Conservation (phyloP, 768 basidiomycete genomes). For the Suillus subalutaceus region DNA sequence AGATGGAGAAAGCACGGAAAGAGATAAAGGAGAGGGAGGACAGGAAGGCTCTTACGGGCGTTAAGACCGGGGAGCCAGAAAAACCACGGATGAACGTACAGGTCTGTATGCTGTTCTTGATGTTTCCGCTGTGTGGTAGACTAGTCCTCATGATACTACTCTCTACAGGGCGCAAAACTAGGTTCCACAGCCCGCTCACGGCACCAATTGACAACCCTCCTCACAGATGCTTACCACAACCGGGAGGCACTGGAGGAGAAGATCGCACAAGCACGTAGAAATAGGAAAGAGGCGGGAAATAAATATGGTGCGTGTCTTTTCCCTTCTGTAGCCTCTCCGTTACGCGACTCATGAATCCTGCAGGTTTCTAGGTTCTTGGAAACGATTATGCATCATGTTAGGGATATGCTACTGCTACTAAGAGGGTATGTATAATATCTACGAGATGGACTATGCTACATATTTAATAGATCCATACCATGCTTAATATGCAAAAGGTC, state of each 20-base stretch:
- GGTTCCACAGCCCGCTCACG: conserved; percentile 70
- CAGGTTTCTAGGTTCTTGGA: conserved; percentile 28
- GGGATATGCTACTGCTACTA: neutral
- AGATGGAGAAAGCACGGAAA: conserved; percentile 77
- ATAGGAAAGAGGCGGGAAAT: conserved; percentile 88
- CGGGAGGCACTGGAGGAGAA: conserved; percentile 81
- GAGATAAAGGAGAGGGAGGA: conserved; percentile 79
- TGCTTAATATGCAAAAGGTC: neutral
- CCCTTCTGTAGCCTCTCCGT: too few relatives aligned
- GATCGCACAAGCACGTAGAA: conserved; percentile 81
- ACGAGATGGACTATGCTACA: conserved; percentile 28
- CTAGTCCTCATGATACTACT: neutral
- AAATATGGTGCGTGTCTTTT: conserved; percentile 72
- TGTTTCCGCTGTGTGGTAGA: neutral
- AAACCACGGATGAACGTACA: conserved; percentile 85
- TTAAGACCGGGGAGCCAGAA: conserved; percentile 47
- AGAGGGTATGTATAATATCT: conserved; percentile 22
- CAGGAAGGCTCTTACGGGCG: conserved; percentile 72
- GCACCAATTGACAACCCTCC: conserved; percentile 78
- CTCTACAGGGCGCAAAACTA: conserved; percentile 64
- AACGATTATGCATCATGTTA: conserved; percentile 1
- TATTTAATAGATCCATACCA: conserved; percentile 7
- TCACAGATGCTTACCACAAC: conserved; percentile 83
- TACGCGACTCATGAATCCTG: neutral
- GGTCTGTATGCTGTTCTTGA: conserved; percentile 43